Evolutionary conservation across 192 early-diverging fungal genomes (phyloP).

Genomic region (Backusella macrospora): DNA sequence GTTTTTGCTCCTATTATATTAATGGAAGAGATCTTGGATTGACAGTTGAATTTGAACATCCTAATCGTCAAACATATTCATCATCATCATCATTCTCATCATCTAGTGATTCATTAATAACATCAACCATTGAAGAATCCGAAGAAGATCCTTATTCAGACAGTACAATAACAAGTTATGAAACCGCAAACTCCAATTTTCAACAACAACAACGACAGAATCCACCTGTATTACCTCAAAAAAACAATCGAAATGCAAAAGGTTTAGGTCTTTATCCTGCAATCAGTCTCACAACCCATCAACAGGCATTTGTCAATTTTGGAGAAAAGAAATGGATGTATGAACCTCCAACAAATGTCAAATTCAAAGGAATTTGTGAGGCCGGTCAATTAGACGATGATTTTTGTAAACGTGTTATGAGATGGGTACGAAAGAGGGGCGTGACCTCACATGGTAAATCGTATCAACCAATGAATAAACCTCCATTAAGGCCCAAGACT

Average conservation of each 20-base stretch:
- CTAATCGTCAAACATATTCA: conserved; percentile 3
- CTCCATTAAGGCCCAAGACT: conserved; percentile 7
- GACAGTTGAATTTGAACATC: conserved; percentile 55
- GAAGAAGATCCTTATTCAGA: neutral
- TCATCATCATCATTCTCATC: neutral
- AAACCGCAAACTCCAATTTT: neutral
- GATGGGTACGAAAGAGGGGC: conserved; percentile 23
- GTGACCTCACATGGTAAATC: neutral
- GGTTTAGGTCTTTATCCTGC: conserved; percentile 64
- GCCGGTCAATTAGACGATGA: conserved; percentile 16
- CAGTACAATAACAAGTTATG: neutral
- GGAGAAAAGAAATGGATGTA: conserved; percentile 54
- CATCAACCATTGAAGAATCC: neutral
- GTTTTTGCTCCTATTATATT: conserved; percentile 59
- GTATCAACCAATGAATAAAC: neutral
- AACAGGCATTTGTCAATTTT: conserved; percentile 73
- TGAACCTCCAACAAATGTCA: conserved; percentile 18
- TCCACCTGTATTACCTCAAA: neutral
- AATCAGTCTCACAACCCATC: conserved; percentile 70
- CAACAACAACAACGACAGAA: neutral
- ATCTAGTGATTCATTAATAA: neutral
- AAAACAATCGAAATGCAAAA: neutral
- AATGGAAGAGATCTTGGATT: conserved; percentile 74
- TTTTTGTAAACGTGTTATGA: conserved; percentile 22
- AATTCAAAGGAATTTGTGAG: conserved; percentile 22